phyloP scores from a whole-genome alignment of 2,329 filamentous ascomycete species.

The Xylariaceae sp. region DNA sequence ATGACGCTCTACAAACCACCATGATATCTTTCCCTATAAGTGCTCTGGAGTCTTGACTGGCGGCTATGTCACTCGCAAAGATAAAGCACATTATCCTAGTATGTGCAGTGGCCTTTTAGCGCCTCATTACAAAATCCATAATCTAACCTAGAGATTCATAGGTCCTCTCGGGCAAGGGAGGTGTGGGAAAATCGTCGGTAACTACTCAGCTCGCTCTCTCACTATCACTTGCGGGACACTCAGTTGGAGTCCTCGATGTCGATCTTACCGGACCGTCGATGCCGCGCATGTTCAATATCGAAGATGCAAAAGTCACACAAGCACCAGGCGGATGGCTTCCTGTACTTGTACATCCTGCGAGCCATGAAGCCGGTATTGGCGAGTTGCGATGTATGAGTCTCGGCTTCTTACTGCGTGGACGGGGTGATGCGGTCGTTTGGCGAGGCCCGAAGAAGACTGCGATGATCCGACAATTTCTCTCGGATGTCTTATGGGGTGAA shows the following conservation, averaged over 20 bases:
- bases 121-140: background rate
- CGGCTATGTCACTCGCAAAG: constrained; percentile 65
- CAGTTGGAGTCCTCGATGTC: constrained; percentile 92
- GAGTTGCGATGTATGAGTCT: constrained; percentile 85
- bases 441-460: constrained; percentile 97
- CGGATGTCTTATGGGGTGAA: constrained; percentile 84
- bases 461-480: constrained; percentile 96
- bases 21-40: constrained; percentile 6
- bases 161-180: constrained; percentile 94
- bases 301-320: constrained; percentile 86
- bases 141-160: constrained; percentile 32
- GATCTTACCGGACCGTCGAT: constrained; percentile 97
- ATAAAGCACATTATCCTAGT: constrained; percentile 80
- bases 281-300: constrained; percentile 89
- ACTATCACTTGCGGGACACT: constrained; percentile 80
- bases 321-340: constrained; percentile 91
- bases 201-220: constrained; percentile 94
- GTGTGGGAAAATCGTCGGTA: constrained; percentile 97
- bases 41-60: background rate
- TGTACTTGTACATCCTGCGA: constrained; percentile 74
- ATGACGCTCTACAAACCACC: constrained; percentile 26
- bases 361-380: constrained; percentile 56
- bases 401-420: constrained; percentile 80
- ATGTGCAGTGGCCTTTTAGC: constrained; percentile 31
- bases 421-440: constrained; percentile 95